These are phyloP conservation scores for Ceriops decandra DNA, from an alignment of 345 rosid species.

Conservation along the genomic window DNA sequence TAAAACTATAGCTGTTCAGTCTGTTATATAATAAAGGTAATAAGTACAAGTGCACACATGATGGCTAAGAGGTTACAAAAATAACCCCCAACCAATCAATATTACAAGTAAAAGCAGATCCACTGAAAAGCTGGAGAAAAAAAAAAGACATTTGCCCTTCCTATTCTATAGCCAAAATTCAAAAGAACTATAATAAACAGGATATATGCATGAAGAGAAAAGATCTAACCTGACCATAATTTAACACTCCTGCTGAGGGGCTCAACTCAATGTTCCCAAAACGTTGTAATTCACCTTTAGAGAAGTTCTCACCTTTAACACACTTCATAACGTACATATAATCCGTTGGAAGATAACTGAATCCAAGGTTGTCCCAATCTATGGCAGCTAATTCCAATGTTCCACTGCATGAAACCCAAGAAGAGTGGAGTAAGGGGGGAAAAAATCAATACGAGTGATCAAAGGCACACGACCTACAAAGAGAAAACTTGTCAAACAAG, in stretches of 20 bases:
- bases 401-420: constrained; percentile 16
- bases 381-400: constrained; percentile 51
- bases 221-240: constrained; percentile 81
- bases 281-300: constrained; percentile 63
- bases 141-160: not conserved
- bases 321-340: constrained; percentile 84
- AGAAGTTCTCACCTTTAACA: constrained; percentile 45
- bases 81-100: too few relatives aligned
- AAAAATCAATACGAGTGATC: not conserved
- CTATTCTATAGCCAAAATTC: not conserved
- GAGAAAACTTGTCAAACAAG: not conserved
- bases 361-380: constrained; percentile 90
- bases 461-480: not conserved
- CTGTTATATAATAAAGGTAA: too few relatives aligned
- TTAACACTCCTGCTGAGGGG: constrained; percentile 86
- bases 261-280: constrained; percentile 85
- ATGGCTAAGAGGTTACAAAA: too few relatives aligned
- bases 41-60: too few relatives aligned
- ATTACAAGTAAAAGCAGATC: not conserved
- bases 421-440: not conserved
- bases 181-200: too few relatives aligned
- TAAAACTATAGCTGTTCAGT: too few relatives aligned
- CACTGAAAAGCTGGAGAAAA: not conserved
- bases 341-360: constrained; percentile 66
- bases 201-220: not conserved